phyloP scores from a whole-genome alignment of 257 asterid genomes.

The Asclepias syriaca region DNA sequence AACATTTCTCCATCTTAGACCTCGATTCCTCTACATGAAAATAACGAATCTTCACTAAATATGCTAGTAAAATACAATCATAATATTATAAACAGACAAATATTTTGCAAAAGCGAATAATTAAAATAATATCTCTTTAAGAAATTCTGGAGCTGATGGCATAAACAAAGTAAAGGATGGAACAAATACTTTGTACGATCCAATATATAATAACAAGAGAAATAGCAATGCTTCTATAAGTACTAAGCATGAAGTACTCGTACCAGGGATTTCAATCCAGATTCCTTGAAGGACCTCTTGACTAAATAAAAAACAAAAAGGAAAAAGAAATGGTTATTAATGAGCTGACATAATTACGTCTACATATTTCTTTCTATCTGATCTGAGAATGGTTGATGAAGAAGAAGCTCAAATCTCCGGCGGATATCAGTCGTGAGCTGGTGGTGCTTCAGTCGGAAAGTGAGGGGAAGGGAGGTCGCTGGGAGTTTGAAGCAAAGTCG shows the following conservation, averaged over 20 bases:
- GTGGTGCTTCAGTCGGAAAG: background rate
- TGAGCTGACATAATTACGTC: background rate
- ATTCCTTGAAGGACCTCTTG: background rate
- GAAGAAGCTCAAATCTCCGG: background rate
- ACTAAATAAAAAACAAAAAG: background rate
- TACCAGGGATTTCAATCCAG: background rate
- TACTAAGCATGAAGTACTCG: background rate
- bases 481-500: background rate
- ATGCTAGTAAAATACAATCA: background rate
- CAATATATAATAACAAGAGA: background rate
- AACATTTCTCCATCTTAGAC: slow-evolving; percentile 35
- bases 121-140: background rate
- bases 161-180: background rate
- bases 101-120: background rate
- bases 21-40: slow-evolving; percentile 3
- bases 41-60: background rate
- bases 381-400: background rate
- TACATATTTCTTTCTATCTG: background rate
- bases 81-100: background rate
- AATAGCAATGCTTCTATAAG: background rate
- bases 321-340: background rate
- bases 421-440: background rate
- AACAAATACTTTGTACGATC: background rate
- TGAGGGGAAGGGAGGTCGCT: background rate
- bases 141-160: background rate